A percentile compares a stretch with the other conserved stretches of the same genome.
phyloP scores from a whole-genome alignment of 1,284 basidiomycete species.

The Dichomitus squalens region DNA sequence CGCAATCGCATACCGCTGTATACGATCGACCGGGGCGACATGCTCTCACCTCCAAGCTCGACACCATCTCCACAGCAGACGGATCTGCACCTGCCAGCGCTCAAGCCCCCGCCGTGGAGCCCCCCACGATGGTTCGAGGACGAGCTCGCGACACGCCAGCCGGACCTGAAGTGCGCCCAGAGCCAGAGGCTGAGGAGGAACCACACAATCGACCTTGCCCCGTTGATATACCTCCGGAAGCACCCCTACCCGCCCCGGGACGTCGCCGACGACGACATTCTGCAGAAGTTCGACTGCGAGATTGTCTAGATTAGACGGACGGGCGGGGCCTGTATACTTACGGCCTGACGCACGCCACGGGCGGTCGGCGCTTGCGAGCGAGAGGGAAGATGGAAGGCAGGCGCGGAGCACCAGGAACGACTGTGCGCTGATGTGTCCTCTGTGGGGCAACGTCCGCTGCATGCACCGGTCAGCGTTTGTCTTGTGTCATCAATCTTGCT shows the following conservation, averaged over 20 bases:
- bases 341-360: background rate
- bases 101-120: slow-evolving; percentile 23
- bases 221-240: slow-evolving; percentile 23
- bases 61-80: background rate
- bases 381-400: background rate
- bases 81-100: slow-evolving; percentile 14
- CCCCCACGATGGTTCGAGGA: slow-evolving; percentile 19
- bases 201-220: slow-evolving; percentile 20
- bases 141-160: slow-evolving; percentile 19
- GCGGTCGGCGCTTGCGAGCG: background rate
- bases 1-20: slow-evolving; percentile 12
- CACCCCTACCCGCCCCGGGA: slow-evolving; percentile 23
- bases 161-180: slow-evolving; percentile 12
- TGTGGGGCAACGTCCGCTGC: background rate
- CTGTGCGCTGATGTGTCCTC: background rate
- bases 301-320: slow-evolving; percentile 3
- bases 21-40: slow-evolving; percentile 10
- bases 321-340: too few relatives aligned
- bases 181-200: slow-evolving; percentile 3
- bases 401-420: background rate
- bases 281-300: slow-evolving; percentile 22
- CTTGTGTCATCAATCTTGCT: background rate
- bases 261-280: slow-evolving; percentile 21
- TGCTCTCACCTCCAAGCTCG: slow-evolving; percentile 1
- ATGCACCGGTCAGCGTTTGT: background rate